Evolutionary conservation across 805 yeast species (phyloP).

Genomic region (Candida endomychidarum): DNA sequence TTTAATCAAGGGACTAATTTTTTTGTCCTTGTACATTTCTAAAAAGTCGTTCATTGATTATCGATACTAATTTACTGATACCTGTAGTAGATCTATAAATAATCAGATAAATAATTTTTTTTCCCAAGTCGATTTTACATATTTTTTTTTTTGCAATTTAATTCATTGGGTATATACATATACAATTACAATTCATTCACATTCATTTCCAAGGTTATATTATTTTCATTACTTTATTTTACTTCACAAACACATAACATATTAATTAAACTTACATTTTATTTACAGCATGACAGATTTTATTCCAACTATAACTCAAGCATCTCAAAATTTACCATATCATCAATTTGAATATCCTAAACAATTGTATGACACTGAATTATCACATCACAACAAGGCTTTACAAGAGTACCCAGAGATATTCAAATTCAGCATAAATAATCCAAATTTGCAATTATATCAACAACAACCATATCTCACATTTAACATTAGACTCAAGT

Average conservation of each 20-base stretch:
- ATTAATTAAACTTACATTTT: no score
- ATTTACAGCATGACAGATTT: constrained; percentile 5
- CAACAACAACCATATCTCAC: constrained; percentile 86
- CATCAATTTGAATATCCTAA: constrained; percentile 52
- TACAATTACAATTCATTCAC: not conserved
- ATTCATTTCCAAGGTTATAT: not conserved
- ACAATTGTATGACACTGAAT: constrained; percentile 49
- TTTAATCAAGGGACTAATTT: constrained; percentile 4
- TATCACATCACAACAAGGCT: constrained; percentile 44
- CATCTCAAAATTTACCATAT: constrained; percentile 15
- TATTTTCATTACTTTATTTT: not conserved
- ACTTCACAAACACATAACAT: no score
- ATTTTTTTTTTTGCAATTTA: constrained; percentile 1
- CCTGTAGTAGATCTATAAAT: constrained; percentile 2
- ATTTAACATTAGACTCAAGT: constrained; percentile 66
- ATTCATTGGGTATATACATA: not conserved
- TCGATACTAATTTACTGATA: not conserved
- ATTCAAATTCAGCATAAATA: constrained; percentile 35
- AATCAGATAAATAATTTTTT: not conserved
- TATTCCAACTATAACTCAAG: constrained; percentile 5
- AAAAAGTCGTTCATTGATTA: not conserved
- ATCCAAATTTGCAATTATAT: constrained; percentile 57
- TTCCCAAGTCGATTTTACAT: not conserved
- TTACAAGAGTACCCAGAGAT: constrained; percentile 57
- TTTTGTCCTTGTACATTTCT: not conserved